Percentiles rank a stretch among this genome's conserved stretches.
These are phyloP conservation scores for Earliella scabrosa DNA, from an alignment of 1,284 basidiomycete species.

Conservation along the genomic window DNA sequence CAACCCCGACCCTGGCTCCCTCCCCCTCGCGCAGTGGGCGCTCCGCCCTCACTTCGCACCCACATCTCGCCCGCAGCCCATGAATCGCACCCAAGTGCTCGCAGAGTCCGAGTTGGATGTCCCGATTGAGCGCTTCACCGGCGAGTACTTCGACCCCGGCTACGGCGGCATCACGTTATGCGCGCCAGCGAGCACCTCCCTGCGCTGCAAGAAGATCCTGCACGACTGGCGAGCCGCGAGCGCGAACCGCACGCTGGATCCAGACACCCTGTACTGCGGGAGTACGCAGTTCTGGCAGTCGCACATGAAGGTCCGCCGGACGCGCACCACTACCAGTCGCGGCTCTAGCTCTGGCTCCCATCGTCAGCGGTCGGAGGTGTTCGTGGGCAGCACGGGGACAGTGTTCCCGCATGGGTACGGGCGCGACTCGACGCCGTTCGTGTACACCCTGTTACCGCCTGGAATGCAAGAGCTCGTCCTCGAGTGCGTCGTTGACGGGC, in stretches of 20 bases:
- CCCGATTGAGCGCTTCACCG: constrained; percentile 28
- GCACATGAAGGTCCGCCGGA: constrained; percentile 25
- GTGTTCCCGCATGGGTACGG: constrained; percentile 35
- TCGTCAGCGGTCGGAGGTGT: constrained; percentile 20
- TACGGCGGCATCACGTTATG: constrained; percentile 43
- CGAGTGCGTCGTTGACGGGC: constrained; percentile 19
- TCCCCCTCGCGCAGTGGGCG: neutral
- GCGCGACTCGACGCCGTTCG: constrained; percentile 29
- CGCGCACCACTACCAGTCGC: neutral
- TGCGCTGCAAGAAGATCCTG: constrained; percentile 27
- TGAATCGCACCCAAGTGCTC: no score
- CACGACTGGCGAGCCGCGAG: constrained; percentile 32
- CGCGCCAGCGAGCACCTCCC: constrained; percentile 25
- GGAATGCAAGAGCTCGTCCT: constrained; percentile 24
- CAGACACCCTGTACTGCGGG: constrained; percentile 17
- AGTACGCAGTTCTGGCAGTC: constrained; percentile 20
- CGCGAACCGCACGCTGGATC: constrained; percentile 3
- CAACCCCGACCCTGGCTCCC: neutral
- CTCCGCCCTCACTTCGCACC: neutral
- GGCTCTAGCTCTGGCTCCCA: no score
- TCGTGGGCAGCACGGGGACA: constrained; percentile 20
- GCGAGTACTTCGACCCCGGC: constrained; percentile 38
- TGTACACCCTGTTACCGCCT: constrained; percentile 26
- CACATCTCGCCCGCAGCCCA: no score
- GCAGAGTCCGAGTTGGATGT: neutral